phyloP scores from a whole-genome alignment of 192 early-diverging fungal species.

The Coemansia sp. region DNA sequence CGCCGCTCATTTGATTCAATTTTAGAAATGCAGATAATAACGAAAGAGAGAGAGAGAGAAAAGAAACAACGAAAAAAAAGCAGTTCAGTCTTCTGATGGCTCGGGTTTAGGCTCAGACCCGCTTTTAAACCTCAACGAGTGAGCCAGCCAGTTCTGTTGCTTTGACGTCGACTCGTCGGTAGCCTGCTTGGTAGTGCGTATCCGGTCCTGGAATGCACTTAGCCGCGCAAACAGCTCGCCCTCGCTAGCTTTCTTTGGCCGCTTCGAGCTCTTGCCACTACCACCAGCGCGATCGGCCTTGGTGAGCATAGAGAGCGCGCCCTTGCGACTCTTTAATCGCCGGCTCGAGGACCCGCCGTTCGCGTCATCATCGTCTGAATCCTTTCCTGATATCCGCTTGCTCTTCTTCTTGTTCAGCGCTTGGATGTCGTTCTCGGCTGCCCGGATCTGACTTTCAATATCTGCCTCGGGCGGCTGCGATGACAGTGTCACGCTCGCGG shows the following conservation, averaged over 20 bases:
- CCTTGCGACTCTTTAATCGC: not conserved
- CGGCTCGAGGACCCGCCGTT: no score
- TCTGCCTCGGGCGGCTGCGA: slow-evolving; percentile 5
- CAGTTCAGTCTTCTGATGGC: no score
- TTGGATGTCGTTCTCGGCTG: not conserved
- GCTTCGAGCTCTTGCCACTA: not conserved
- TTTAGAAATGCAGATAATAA: no score
- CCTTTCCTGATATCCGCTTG: not conserved
- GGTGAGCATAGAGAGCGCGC: slow-evolving; percentile 10
- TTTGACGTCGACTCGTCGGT: slow-evolving; percentile 14
- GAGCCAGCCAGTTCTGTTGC: slow-evolving; percentile 72
- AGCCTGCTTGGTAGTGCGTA: slow-evolving; percentile 55
- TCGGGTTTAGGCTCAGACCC: not conserved
- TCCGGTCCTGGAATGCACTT: slow-evolving; percentile 31
- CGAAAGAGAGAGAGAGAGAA: no score
- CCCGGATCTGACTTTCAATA: not conserved
- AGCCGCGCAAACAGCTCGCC: slow-evolving; percentile 53
- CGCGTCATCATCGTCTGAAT: not conserved
- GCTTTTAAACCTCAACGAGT: slow-evolving; percentile 31
- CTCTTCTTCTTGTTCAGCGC: not conserved
- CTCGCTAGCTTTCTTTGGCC: slow-evolving; percentile 32
- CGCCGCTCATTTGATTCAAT: not conserved
- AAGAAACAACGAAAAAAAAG: no score
- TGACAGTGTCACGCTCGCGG: not conserved
- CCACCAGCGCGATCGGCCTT: slow-evolving; percentile 7